A percentile compares a stretch with the other conserved stretches of the same genome.
phyloP scores from a whole-genome alignment of 495 filamentous ascomycete genomes.

The Parathielavia hyrcaniae region DNA sequence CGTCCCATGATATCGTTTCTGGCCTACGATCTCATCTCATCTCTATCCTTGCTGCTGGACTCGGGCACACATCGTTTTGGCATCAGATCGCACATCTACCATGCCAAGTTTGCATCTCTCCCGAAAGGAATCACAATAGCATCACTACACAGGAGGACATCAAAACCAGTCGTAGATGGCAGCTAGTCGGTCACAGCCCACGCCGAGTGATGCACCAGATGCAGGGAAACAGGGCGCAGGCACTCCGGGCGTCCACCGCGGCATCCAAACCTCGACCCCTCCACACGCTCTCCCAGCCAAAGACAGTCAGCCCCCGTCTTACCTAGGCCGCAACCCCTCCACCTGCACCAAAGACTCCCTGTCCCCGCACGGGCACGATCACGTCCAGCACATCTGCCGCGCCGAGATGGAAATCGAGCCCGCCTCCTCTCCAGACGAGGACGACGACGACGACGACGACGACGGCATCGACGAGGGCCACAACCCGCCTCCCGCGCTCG shows the following conservation, averaged over 20 bases:
- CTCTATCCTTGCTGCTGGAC: no score
- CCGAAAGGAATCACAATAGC: no score
- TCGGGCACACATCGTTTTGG: no score
- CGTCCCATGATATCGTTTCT: background rate
- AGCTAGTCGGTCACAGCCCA: background rate
- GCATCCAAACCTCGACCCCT: background rate
- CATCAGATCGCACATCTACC: no score
- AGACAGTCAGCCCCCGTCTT: background rate
- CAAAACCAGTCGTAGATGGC: background rate
- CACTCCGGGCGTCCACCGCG: background rate
- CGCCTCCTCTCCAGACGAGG: background rate
- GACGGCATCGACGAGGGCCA: conserved; percentile 3
- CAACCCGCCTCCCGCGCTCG: background rate
- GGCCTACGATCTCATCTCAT: no score
- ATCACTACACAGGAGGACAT: background rate
- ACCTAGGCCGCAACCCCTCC: conserved; percentile 12
- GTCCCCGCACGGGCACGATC: conserved; percentile 33
- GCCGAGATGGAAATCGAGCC: background rate
- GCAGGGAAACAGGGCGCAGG: conserved; percentile 5
- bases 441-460: conserved; percentile 1
- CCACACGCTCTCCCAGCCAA: background rate
- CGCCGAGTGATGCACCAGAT: background rate
- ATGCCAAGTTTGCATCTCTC: background rate
- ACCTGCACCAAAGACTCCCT: conserved; percentile 28
- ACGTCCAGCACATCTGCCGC: conserved; percentile 6